Evolutionary conservation across 2,329 filamentous ascomycete species (phyloP).

Genomic region (Dothideomycetes sp.): DNA sequence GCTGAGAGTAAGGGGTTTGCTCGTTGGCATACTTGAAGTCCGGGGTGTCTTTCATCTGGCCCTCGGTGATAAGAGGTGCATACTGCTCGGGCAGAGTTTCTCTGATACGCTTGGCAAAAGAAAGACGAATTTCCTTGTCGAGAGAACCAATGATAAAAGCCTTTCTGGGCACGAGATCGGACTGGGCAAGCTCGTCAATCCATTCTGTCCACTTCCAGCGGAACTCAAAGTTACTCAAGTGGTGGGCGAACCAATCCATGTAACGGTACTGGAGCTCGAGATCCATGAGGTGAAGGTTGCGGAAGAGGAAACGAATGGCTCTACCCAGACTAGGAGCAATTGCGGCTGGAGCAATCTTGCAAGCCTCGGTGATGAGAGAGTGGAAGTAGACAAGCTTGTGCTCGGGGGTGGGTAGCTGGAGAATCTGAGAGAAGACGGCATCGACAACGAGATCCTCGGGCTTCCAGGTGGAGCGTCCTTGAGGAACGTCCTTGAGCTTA

Average conservation of each 20-base stretch:
- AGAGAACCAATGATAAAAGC: constrained; percentile 84
- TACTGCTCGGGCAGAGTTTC: constrained; percentile 83
- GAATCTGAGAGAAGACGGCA: constrained; percentile 89
- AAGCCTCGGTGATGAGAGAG: constrained; percentile 85
- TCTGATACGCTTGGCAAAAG: constrained; percentile 92
- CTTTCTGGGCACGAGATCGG: constrained; percentile 75
- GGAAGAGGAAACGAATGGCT: constrained; percentile 86
- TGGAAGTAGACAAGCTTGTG: constrained; percentile 97
- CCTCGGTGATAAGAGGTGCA: constrained; percentile 67
- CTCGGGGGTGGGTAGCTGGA: constrained; percentile 76
- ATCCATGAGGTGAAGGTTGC: constrained; percentile 72
- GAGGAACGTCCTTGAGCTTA: constrained; percentile 59
- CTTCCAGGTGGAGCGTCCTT: constrained; percentile 78
- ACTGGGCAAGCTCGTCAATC: constrained; percentile 73
- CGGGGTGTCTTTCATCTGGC: constrained; percentile 91
- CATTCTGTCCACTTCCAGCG: constrained; percentile 99
- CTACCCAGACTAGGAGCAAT: constrained; percentile 88
- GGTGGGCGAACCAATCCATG: constrained; percentile 95
- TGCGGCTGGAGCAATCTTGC: constrained; percentile 91
- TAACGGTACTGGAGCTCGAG: constrained; percentile 80
- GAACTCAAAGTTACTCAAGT: constrained; percentile 97
- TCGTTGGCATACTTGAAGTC: constrained; percentile 83
- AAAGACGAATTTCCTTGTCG: constrained; percentile 94
- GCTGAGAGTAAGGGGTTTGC: constrained; percentile 66
- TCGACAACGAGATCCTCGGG: constrained; percentile 97